Evolutionary conservation across 495 filamentous ascomycete genomes (phyloP).

Genomic region (Tetracladium marchalianum): DNA sequence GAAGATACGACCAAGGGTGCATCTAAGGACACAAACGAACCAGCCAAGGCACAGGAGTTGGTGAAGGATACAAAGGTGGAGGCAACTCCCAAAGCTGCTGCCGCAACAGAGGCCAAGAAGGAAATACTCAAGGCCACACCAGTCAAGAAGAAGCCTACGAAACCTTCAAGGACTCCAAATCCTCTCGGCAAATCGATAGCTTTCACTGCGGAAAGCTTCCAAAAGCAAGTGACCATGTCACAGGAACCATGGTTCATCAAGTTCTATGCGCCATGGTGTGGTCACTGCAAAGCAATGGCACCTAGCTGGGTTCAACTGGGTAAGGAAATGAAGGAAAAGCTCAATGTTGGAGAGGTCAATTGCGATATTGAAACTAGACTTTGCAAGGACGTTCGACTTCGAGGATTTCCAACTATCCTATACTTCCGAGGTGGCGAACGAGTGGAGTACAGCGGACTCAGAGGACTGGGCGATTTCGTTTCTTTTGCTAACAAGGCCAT

Average conservation of each 20-base stretch:
- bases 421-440: conserved; percentile 90
- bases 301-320: conserved; percentile 85
- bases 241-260: conserved; percentile 97
- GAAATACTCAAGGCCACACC: conserved; percentile 16
- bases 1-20: neutral
- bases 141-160: conserved; percentile 13
- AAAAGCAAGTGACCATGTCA: conserved; percentile 73
- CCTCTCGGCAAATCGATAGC: conserved; percentile 60
- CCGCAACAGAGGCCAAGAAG: conserved; percentile 14
- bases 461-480: conserved; percentile 85
- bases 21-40: conserved; percentile 5
- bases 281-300: conserved; percentile 85
- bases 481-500: conserved; percentile 79
- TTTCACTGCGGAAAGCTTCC: conserved; percentile 78
- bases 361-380: conserved; percentile 75
- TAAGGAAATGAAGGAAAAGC: conserved; percentile 73
- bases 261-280: conserved; percentile 96
- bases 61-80: conserved; percentile 10
- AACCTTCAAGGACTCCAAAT: conserved; percentile 49
- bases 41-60: neutral
- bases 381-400: conserved; percentile 78
- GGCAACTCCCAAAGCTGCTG: conserved; percentile 1
- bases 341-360: conserved; percentile 95
- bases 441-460: conserved; percentile 86
- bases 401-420: conserved; percentile 76